Evolutionary conservation across 2,329 filamentous ascomycete species (phyloP), one percentile per base, ranked within the genome.

Genomic region (Exophiala mesophila): DNA sequence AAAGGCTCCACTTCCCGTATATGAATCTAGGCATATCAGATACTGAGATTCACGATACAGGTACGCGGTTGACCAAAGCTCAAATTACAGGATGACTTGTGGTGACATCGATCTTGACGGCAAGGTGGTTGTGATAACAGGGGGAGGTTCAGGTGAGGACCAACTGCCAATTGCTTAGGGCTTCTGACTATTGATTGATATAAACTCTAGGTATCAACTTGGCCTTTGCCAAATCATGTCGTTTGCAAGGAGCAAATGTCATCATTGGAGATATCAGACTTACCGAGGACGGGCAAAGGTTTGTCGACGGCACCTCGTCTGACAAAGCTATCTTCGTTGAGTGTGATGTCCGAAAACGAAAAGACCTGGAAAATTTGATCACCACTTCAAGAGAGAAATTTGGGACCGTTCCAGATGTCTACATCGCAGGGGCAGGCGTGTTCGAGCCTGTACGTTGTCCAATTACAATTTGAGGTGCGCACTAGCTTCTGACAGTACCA

Each of bases 391-490:
- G 43, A 42, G 38, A 49, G 41, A 43, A 45, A 47, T 64, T 56
- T 50, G 55, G 49, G n/a, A 56, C 56, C 36, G 55, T 63, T 5
- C 62, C 65, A 8, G 63, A 67, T 47, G 54, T 66, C 16, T 67
- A 62, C 48, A 51, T 63, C 15, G 55, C 64, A 5, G 59, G 58
- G 20, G 64, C 64, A 3, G 65, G 62, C 15, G 50, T 66, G n/a
- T 66, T 66, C 45, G 65, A 67, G 41, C 62, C 62, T 4, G 56
- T 59, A 49, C 23, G 45, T 41, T 7, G 12, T 26, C 12, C 23
- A n/a, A n/a, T n/a, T n/a, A n/a, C n/a, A n/a, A n/a, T n/a, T n/a
- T n/a, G n/a, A n/a, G n/a, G n/a, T n/a, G n/a, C n/a, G n/a, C n/a
- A n/a, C n/a, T n/a, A n/a, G n/a, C n/a, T n/a, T n/a, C n/a, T n/a